Evolutionary conservation across 192 early-diverging fungal species (phyloP), one percentile per base, ranked within the genome.

Genomic region (Backusella tarrabulga): DNA sequence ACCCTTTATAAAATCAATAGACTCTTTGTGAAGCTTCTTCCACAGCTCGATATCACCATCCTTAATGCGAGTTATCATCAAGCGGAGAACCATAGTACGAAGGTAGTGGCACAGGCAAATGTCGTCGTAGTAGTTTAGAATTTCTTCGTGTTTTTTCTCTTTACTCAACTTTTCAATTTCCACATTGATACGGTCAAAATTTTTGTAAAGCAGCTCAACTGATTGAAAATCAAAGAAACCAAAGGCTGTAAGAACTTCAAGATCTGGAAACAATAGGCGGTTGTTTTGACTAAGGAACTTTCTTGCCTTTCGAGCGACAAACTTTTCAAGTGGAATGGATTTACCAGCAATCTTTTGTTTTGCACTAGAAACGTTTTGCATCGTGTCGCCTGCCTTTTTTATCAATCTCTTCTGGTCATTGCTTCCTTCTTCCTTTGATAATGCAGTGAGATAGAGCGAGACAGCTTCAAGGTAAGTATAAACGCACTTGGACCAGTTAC

Each of bases 291-390:
- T 50, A 19, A 80, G n/a, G 77, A 91, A 96, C 73, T 94, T 93
- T 74, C 90, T 87, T 7, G 91, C 85, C 82, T 97, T 97, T 68
- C 96, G 89, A 32, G 91, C 86, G n/a, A 96, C 91, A 81, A 92
- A 96, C 81, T 96, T 96, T 84, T 97, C 96, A 36, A 97, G 76
- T 7, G 94, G 94, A 40, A 97, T 86, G 2, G 90, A 90, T 81
- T 94, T 94, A 23, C 96, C 96, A 23, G 94, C 96, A 11, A 97
- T 89, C 77, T 91, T 95, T 83, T 92, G 91, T 76, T 85, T 88
- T 9, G 87, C 80, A 35, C 76, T 83, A 11, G 91, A 90, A 7
- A 97, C 93, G 23, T 89, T 85, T 17, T 76, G 78, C 88, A 97
- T 91, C 77, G 92, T 80, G 6, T 85, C 74, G 46, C 81, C 76